Conservation (phyloP, 164 flowering plant species). For the Stephania japonica region DNA sequence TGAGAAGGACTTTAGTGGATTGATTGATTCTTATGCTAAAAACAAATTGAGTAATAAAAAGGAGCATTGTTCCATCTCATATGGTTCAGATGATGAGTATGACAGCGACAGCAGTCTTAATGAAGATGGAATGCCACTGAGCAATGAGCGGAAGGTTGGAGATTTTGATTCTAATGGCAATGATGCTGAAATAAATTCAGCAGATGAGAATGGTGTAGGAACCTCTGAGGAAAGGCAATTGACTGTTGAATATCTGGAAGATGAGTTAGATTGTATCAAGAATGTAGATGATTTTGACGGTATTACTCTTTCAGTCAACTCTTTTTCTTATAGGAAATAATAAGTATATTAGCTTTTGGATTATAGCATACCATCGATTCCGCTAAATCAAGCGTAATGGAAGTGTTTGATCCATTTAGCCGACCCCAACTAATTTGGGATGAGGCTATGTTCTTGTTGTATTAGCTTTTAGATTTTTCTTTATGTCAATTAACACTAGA, state of each 20-base stretch:
- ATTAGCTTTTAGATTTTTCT: not conserved
- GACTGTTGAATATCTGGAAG: constrained; percentile 78
- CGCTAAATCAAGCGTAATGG: too few relatives aligned
- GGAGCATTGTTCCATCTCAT: constrained; percentile 9
- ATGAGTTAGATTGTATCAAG: constrained; percentile 55
- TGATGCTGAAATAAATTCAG: constrained; percentile 27
- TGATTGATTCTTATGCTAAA: constrained; percentile 45
- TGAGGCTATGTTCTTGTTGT: not conserved
- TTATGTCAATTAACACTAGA: not conserved
- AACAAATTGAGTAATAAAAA: constrained; percentile 22
- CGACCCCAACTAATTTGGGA: too few relatives aligned
- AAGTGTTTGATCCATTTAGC: too few relatives aligned
- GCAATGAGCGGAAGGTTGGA: constrained; percentile 22
- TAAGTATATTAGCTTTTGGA: not conserved
- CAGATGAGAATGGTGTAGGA: constrained; percentile 13
- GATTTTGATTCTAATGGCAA: constrained; percentile 24
- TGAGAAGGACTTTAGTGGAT: constrained; percentile 49
- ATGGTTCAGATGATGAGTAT: constrained; percentile 26
- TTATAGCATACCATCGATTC: not conserved
- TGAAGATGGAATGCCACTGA: constrained; percentile 16
- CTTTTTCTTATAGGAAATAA: not conserved
- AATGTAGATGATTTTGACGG: constrained; percentile 81
- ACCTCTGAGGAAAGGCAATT: constrained; percentile 32
- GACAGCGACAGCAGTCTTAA: constrained; percentile 28
- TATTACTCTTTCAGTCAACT: constrained; percentile 18